phyloP scores from a whole-genome alignment of 2,329 filamentous ascomycete genomes.

The Microthyrium microscopicum region DNA sequence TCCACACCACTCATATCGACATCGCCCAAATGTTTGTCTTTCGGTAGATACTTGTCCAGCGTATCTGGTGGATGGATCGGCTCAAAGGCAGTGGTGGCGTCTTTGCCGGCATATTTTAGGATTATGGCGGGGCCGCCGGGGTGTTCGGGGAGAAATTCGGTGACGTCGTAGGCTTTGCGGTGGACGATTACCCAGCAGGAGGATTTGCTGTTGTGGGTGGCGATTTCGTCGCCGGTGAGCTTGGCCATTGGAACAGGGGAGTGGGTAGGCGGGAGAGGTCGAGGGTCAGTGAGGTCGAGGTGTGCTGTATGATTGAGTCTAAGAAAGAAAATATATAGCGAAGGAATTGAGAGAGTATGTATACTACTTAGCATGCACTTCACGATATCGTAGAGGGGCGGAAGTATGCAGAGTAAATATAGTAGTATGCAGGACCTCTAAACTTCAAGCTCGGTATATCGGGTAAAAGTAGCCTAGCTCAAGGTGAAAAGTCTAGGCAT shows the following conservation, averaged over 20 bases:
- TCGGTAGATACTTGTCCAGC: slow-evolving; percentile 62
- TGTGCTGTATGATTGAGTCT: no score
- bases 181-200: slow-evolving; percentile 89
- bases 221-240: slow-evolving; percentile 40
- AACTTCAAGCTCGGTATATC: no score
- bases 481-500: no score
- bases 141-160: slow-evolving; percentile 77
- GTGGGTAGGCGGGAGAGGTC: no score
- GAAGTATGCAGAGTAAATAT: no score
- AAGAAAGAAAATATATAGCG: no score
- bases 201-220: slow-evolving; percentile 62
- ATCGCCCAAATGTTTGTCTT: slow-evolving; percentile 72
- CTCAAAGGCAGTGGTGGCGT: slow-evolving; percentile 82
- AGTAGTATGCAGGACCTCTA: no score
- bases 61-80: slow-evolving; percentile 83
- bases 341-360: no score
- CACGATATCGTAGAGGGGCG: no score
- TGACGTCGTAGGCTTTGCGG: slow-evolving; percentile 79
- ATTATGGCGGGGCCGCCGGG: slow-evolving; percentile 87
- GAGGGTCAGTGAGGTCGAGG: no score
- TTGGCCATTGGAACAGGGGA: slow-evolving; percentile 11
- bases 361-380: no score
- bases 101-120: slow-evolving; percentile 89
- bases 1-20: slow-evolving; percentile 75
- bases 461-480: no score